These are phyloP conservation scores for Sicyos edulis DNA, from an alignment of 306 rosid genomes.

Conservation along the genomic window DNA sequence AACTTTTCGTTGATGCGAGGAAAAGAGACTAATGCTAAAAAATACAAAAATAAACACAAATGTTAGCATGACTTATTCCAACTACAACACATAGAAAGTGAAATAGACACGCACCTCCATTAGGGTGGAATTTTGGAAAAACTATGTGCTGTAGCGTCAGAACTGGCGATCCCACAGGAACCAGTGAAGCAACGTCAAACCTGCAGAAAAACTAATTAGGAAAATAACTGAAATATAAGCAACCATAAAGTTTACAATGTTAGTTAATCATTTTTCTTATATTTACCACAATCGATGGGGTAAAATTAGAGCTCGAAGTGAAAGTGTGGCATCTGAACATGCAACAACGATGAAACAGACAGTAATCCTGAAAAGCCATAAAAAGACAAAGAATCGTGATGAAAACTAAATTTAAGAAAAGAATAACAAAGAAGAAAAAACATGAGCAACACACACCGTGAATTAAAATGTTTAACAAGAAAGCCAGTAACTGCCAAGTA, in stretches of 20 bases:
- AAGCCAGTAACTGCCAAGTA: constrained; percentile 90
- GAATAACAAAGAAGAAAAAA: constrained; percentile 20
- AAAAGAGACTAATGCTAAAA: not conserved
- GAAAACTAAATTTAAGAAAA: constrained; percentile 19
- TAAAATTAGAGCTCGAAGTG: constrained; percentile 68
- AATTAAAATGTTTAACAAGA: constrained; percentile 67
- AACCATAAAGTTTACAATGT: constrained; percentile 8
- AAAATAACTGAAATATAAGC: not conserved
- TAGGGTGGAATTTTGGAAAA: constrained; percentile 36
- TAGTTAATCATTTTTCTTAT: constrained; percentile 6
- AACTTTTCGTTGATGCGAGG: too few relatives aligned
- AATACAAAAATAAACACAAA: not conserved
- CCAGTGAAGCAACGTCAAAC: constrained; percentile 76
- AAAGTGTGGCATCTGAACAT: constrained; percentile 87
- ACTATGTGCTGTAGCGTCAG: constrained; percentile 74
- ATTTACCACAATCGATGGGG: constrained; percentile 82
- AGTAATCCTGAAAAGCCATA: constrained; percentile 57
- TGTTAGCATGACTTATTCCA: not conserved
- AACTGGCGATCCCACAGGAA: constrained; percentile 72
- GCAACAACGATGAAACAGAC: constrained; percentile 82
- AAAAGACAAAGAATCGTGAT: constrained; percentile 7
- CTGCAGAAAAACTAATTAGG: constrained; percentile 33
- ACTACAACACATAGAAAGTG: constrained; percentile 9
- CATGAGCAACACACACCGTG: constrained; percentile 49
- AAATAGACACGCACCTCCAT: constrained; percentile 48